Evolutionary conservation across 306 rosid species (phyloP).

Genomic region (Vigna radiata): DNA sequence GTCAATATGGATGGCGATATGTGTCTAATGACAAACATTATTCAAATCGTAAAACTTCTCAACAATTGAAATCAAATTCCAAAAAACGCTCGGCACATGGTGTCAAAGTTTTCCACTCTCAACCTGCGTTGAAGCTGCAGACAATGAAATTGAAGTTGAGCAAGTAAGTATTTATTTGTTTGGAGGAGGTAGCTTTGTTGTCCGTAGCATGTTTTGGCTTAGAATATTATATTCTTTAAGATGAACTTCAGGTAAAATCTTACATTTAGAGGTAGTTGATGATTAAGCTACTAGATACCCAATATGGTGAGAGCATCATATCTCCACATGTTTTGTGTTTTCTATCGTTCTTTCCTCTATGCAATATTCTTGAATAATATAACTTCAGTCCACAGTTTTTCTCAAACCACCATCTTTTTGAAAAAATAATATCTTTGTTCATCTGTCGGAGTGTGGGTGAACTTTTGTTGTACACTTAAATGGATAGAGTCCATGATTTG

Average conservation of each 20-base stretch:
- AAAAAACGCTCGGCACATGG: constrained; percentile 91
- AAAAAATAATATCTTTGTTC: background rate
- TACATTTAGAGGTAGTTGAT: constrained; percentile 32
- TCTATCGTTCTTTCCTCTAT: constrained; percentile 21
- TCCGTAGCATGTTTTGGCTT: constrained; percentile 12
- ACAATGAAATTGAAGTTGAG: constrained; percentile 92
- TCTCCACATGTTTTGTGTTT: constrained; percentile 24
- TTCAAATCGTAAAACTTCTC: constrained; percentile 88
- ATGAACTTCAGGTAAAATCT: background rate
- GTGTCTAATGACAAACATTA: constrained; percentile 93
- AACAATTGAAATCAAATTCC: constrained; percentile 90
- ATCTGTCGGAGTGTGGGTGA: background rate
- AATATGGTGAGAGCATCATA: background rate
- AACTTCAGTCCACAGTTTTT: constrained; percentile 13
- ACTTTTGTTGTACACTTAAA: background rate
- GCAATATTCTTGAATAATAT: constrained; percentile 35
- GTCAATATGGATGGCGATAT: constrained; percentile 85
- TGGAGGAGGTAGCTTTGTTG: background rate
- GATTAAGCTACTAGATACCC: constrained; percentile 30
- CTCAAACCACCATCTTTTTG: background rate
- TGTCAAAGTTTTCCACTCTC: constrained; percentile 89
- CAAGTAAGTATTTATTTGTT: constrained; percentile 69
- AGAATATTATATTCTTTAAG: constrained; percentile 1
- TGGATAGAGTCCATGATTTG: background rate
- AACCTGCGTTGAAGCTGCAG: constrained; percentile 90